Percentiles rank a stretch among this genome's conserved stretches.
Conservation (phyloP, 1,139 yeast species). For the Lodderomyces orthopsilosis region DNA sequence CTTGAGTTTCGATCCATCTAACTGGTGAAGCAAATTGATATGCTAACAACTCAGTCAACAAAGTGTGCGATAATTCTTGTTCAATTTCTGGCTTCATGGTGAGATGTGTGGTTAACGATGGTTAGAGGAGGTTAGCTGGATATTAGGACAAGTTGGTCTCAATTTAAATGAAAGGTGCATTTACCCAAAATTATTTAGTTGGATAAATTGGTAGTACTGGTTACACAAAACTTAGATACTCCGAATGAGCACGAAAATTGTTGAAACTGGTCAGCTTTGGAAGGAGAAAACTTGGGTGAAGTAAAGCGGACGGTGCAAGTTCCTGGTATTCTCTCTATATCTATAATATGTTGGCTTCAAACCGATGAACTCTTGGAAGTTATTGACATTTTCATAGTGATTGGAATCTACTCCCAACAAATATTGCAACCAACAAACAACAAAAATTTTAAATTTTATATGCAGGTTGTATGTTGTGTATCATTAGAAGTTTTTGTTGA, state of each 20-base stretch:
- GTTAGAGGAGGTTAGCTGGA: neutral
- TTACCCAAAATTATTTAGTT: conserved; percentile 4
- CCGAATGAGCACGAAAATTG: neutral
- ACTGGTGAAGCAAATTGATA: conserved; percentile 99
- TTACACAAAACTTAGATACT: neutral
- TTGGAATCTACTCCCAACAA: neutral
- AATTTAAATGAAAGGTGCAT: neutral
- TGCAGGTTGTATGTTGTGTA: neutral
- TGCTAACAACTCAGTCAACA: conserved; percentile 92
- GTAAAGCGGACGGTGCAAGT: neutral
- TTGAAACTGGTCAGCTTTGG: neutral
- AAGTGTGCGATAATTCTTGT: conserved; percentile 94
- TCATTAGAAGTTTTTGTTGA: neutral
- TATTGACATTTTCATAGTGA: neutral
- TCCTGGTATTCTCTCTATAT: too few species aligned
- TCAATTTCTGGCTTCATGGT: conserved; percentile 94
- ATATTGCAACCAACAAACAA: conserved; percentile 1
- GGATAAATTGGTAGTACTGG: neutral
- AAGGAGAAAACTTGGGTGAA: too few species aligned
- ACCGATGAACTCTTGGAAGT: neutral
- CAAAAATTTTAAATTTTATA: neutral
- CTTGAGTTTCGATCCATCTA: conserved; percentile 99
- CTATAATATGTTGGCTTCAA: too few species aligned
- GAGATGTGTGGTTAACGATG: neutral
- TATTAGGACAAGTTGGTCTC: neutral